phyloP scores from a whole-genome alignment of 129 eudicot species.

The sunflower (Helianthus annuus) region HanXRQr2.0-SUNRISE NC_035445.2:4907537-4908036 shows the following conservation, averaged over 20 bases:
- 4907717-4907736: slow-evolving; percentile 65
- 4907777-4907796: slow-evolving; percentile 78
- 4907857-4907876: slow-evolving; percentile 47
- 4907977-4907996: slow-evolving; percentile 24
- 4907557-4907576: slow-evolving; percentile 31
- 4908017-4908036: not conserved
- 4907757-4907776: slow-evolving; percentile 65
- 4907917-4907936: slow-evolving; percentile 44
- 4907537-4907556: slow-evolving; percentile 47
- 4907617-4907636: slow-evolving; percentile 31
- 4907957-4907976: slow-evolving; percentile 34
- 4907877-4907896: slow-evolving; percentile 43
- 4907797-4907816: slow-evolving; percentile 27
- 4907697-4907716: slow-evolving; percentile 55
- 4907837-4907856: slow-evolving; percentile 30
- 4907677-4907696: slow-evolving; percentile 70
- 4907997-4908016: slow-evolving; percentile 1
- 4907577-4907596: slow-evolving; percentile 29
- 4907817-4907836: slow-evolving; percentile 34
- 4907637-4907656: slow-evolving; percentile 38
- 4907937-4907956: slow-evolving; percentile 15
- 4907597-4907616: slow-evolving; percentile 24
- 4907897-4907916: slow-evolving; percentile 64
- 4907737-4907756: slow-evolving; percentile 98
- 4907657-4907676: slow-evolving; percentile 42